Evolutionary conservation across 148 eudicot genomes (phyloP).

Genomic region (Rhododendron kiyosumense): DNA sequence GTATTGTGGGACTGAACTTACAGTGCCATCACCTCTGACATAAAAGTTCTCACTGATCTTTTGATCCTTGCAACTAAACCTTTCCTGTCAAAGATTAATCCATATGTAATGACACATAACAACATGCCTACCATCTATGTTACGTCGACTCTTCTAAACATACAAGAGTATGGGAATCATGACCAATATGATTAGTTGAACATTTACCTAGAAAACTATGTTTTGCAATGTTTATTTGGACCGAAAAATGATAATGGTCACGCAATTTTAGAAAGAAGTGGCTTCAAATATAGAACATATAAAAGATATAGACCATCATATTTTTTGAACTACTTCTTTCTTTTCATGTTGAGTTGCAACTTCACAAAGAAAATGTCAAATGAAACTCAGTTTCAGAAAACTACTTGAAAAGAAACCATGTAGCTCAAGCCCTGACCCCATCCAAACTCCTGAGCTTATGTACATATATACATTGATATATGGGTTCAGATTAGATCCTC

Average conservation of each 20-base stretch:
- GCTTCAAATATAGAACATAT: not conserved
- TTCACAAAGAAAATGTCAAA: not conserved
- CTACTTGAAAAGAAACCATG: not conserved
- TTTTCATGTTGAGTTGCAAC: not conserved
- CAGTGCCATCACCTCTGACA: constrained; percentile 98
- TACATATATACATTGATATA: not conserved
- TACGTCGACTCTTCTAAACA: not conserved
- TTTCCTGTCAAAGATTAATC: constrained; percentile 45
- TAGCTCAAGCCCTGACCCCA: not conserved
- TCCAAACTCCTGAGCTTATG: not conserved
- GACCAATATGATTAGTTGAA: not conserved
- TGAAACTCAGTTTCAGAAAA: not conserved
- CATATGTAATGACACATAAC: not conserved
- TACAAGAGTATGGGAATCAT: not conserved
- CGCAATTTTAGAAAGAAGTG: not conserved
- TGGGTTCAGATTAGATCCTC: not conserved
- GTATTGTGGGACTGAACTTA: constrained; percentile 31
- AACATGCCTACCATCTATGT: not conserved
- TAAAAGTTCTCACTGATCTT: constrained; percentile 93
- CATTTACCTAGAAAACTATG: not conserved
- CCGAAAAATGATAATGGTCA: not conserved
- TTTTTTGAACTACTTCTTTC: not conserved
- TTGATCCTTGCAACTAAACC: constrained; percentile 85
- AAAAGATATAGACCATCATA: not conserved
- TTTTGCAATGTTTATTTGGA: not conserved